phyloP scores from a whole-genome alignment of 2,329 filamentous ascomycete genomes.

The Neonectria punicea region DNA sequence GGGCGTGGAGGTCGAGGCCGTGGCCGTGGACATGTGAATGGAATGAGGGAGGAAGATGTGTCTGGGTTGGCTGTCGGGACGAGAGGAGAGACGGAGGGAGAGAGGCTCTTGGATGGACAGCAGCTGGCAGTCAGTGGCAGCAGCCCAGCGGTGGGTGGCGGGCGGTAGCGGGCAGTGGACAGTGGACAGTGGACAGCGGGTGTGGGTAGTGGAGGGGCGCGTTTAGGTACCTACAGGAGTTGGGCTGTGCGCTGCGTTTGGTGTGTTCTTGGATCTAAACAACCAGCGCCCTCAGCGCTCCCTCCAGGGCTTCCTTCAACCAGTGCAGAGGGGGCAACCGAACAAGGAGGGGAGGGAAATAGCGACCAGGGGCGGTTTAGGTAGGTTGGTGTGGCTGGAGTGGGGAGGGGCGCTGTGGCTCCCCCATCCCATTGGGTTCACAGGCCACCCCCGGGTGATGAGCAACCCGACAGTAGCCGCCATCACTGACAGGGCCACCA shows the following conservation, averaged over 20 bases:
- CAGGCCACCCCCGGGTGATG: constrained; percentile 6
- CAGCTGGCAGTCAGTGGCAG: constrained; percentile 6
- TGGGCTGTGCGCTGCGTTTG: not conserved
- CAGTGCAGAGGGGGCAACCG: not conserved
- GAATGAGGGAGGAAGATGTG: constrained; percentile 41
- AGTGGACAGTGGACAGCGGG: not conserved
- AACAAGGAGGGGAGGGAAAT: constrained; percentile 3
- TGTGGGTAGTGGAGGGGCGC: not conserved
- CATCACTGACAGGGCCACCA: not conserved
- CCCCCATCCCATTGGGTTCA: constrained; percentile 16
- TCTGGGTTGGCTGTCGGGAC: constrained; percentile 22
- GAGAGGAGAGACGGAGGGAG: constrained; percentile 24
- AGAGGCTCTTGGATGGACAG: constrained; percentile 16
- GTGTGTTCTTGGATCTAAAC: not conserved
- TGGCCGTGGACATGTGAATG: constrained; percentile 42
- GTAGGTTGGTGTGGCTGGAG: constrained; percentile 26
- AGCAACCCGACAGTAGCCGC: constrained; percentile 1
- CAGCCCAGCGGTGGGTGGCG: constrained; percentile 5
- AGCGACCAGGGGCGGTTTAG: constrained; percentile 15
- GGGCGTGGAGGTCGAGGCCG: constrained; percentile 26
- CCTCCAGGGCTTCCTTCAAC: not conserved
- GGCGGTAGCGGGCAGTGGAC: constrained; percentile 4
- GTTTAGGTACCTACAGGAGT: constrained; percentile 4
- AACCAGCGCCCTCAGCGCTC: not conserved
- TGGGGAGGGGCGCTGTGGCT: constrained; percentile 21